Percentiles rank a stretch among this genome's conserved stretches.
Evolutionary conservation across 2,329 filamentous ascomycete genomes (phyloP).

Genomic region (Calonectria naviculata): DNA sequence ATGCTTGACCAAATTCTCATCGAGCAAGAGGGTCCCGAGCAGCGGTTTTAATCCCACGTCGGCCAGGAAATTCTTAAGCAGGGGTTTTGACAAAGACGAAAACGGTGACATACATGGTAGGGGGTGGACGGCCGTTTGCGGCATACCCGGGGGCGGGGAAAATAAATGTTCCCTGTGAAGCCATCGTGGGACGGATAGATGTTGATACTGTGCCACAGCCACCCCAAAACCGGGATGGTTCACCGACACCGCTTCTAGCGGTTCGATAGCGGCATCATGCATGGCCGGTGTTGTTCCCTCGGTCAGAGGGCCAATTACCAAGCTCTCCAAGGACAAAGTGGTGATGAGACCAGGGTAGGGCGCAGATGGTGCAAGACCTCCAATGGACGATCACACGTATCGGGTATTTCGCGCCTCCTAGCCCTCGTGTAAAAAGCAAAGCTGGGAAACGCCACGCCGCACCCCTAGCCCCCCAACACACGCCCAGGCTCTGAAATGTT

Average conservation of each 20-base stretch:
- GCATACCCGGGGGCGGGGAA: slow-evolving; percentile 38
- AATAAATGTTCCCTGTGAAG: slow-evolving; percentile 43
- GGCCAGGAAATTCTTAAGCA: slow-evolving; percentile 34
- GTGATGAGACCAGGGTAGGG: slow-evolving; percentile 44
- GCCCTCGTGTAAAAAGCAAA: slow-evolving; percentile 37
- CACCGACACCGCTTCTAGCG: slow-evolving; percentile 44
- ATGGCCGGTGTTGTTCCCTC: slow-evolving; percentile 37
- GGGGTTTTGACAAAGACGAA: slow-evolving; percentile 41
- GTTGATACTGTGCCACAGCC: slow-evolving; percentile 41
- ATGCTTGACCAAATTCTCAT: slow-evolving; percentile 27
- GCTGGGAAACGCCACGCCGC: slow-evolving; percentile 21
- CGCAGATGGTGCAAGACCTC: slow-evolving; percentile 42
- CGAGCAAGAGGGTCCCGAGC: slow-evolving; percentile 29
- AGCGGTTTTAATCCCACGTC: slow-evolving; percentile 40
- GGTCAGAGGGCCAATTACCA: slow-evolving; percentile 38
- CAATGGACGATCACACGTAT: slow-evolving; percentile 42
- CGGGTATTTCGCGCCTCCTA: slow-evolving; percentile 40
- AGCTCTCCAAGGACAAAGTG: slow-evolving; percentile 38
- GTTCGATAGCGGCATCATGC: slow-evolving; percentile 42
- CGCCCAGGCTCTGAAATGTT: slow-evolving; percentile 1
- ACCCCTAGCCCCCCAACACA: slow-evolving; percentile 17
- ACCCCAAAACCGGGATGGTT: slow-evolving; percentile 40
- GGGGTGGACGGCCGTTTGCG: slow-evolving; percentile 40
- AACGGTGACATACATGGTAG: slow-evolving; percentile 42
- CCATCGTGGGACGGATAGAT: slow-evolving; percentile 39